Evolutionary conservation across 495 filamentous ascomycete species (phyloP).

Genomic region (Penicillium egyptiacum): DNA sequence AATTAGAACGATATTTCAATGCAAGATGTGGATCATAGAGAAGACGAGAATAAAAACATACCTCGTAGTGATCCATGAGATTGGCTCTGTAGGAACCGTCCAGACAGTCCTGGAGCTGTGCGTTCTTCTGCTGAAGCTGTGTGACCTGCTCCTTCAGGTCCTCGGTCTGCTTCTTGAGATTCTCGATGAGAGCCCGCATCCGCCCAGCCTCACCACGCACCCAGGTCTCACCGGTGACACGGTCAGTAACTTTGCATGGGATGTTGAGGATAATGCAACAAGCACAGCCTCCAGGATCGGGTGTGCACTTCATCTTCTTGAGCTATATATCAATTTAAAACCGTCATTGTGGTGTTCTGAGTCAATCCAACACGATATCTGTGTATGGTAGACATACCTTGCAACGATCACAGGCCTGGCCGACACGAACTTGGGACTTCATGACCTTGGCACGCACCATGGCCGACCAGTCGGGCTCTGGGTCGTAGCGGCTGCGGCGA

Average conservation of each 20-base stretch:
- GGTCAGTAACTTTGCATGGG: constrained; percentile 79
- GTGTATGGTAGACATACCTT: constrained; percentile 56
- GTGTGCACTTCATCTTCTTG: constrained; percentile 83
- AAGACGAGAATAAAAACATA: neutral
- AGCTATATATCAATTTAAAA: constrained; percentile 48
- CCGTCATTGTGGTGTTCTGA: neutral
- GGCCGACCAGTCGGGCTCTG: constrained; percentile 16
- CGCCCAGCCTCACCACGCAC: constrained; percentile 55
- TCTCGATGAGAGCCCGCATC: constrained; percentile 8
- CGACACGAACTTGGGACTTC: constrained; percentile 21
- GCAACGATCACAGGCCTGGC: constrained; percentile 89
- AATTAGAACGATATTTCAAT: neutral
- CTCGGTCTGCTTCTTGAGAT: neutral
- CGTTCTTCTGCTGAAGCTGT: constrained; percentile 5
- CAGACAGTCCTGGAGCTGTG: neutral
- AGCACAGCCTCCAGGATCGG: constrained; percentile 67
- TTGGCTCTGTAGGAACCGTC: neutral
- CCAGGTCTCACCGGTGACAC: constrained; percentile 78
- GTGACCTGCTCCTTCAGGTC: neutral
- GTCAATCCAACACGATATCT: neutral
- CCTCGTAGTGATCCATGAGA: neutral
- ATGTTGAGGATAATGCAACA: constrained; percentile 69
- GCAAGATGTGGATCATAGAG: neutral
- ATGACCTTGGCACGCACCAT: constrained; percentile 5
- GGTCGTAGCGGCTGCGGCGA: constrained; percentile 13